Evolutionary conservation across 176 grass and related monocot species (phyloP).

Genomic region (Aegilops speltoides): DNA sequence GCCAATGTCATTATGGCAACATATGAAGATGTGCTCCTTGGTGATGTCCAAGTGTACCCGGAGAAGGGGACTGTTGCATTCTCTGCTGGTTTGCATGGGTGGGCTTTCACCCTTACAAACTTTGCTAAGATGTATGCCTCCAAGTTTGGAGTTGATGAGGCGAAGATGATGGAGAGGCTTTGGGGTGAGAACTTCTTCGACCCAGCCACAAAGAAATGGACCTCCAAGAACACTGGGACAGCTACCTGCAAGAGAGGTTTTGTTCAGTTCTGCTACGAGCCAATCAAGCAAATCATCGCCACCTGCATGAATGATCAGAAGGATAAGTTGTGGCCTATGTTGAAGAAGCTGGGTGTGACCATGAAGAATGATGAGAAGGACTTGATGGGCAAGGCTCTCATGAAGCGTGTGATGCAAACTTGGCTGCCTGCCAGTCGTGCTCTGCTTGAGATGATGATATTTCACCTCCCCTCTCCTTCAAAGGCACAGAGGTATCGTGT

Average conservation of each 20-base stretch:
- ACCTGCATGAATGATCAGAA: constrained; percentile 89
- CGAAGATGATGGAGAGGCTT: constrained; percentile 89
- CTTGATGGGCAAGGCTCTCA: constrained; percentile 68
- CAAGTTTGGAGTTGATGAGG: constrained; percentile 82
- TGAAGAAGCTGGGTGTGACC: constrained; percentile 65
- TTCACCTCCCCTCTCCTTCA: constrained; percentile 64
- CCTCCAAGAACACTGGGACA: constrained; percentile 56
- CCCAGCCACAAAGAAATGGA: constrained; percentile 82
- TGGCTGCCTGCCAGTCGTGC: constrained; percentile 78
- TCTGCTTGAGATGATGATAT: constrained; percentile 90
- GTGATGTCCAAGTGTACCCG: constrained; percentile 86
- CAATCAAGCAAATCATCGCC: constrained; percentile 81
- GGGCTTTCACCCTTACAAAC: constrained; percentile 75
- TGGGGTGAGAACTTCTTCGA: constrained; percentile 96
- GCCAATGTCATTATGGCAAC: constrained; percentile 88
- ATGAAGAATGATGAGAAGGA: constrained; percentile 86
- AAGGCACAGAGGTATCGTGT: constrained; percentile 83
- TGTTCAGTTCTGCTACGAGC: constrained; percentile 84
- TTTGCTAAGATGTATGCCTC: constrained; percentile 90
- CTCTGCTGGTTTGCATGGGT: constrained; percentile 71
- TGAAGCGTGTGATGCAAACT: constrained; percentile 89
- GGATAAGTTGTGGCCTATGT: constrained; percentile 88
- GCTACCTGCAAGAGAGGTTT: constrained; percentile 81
- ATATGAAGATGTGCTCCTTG: constrained; percentile 71
- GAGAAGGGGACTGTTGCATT: constrained; percentile 85